Conservation (phyloP, 1,284 basidiomycete genomes). For the Trametes polyzona region DNA sequence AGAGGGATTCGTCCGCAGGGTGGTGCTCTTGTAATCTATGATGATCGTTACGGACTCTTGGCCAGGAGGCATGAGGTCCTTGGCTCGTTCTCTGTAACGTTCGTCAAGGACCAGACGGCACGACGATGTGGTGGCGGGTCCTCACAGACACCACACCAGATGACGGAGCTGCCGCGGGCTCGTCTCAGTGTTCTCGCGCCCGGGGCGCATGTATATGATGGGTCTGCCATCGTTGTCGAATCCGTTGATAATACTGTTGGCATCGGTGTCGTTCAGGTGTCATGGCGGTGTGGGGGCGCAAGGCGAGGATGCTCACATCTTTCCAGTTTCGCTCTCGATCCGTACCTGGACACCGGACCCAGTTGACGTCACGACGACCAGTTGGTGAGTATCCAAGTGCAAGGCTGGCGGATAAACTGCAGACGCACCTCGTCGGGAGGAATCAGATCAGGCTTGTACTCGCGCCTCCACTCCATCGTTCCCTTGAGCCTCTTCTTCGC, state of each 20-base stretch:
- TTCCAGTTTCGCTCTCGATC: conserved; percentile 81
- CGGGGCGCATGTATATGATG: conserved; percentile 84
- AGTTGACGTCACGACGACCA: background rate
- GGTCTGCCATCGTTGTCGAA: conserved; percentile 85
- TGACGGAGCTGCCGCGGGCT: conserved; percentile 79
- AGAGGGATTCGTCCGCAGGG: conserved; percentile 80
- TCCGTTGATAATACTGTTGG: conserved; percentile 77
- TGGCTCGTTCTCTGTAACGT: conserved; percentile 85
- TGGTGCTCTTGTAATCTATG: conserved; percentile 84
- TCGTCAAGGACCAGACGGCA: too few relatives aligned
- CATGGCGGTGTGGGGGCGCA: background rate
- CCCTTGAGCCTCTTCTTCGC: conserved; percentile 77
- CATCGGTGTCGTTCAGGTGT: background rate
- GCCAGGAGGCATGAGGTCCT: conserved; percentile 82
- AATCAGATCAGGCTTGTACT: conserved; percentile 83
- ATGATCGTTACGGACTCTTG: conserved; percentile 83
- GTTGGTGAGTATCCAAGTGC: too few relatives aligned
- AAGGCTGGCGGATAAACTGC: conserved; percentile 25
- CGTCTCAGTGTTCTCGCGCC: conserved; percentile 79
- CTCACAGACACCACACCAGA: conserved; percentile 83
- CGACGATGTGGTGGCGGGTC: conserved; percentile 25
- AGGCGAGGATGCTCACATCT: conserved; percentile 66
- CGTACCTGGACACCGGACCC: conserved; percentile 45
- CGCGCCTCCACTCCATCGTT: conserved; percentile 82
- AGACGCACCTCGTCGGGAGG: conserved; percentile 65